Percentiles rank a stretch among this genome's conserved stretches.
phyloP scores from a whole-genome alignment of 768 basidiomycete species.

The Suillus fuscotomentosus region DNA sequence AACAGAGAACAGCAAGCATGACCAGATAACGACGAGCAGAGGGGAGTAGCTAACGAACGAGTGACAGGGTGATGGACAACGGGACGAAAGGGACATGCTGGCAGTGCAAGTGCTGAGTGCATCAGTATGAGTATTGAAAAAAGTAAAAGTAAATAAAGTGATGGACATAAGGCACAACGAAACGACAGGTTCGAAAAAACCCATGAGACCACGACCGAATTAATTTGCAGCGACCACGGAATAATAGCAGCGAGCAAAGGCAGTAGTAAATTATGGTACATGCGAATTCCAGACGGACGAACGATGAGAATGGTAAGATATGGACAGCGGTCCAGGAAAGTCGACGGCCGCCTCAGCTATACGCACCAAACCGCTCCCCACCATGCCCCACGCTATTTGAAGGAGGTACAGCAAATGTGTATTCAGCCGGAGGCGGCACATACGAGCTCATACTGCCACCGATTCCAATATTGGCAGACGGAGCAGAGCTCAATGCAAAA shows the following conservation, averaged over 20 bases:
- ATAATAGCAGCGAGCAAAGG: constrained; percentile 4
- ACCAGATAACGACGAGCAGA: constrained; percentile 2
- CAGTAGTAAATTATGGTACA: constrained; percentile 5
- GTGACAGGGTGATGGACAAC: not conserved
- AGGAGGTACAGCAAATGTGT: constrained; percentile 15
- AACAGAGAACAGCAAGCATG: not conserved
- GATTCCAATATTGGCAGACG: constrained; percentile 13
- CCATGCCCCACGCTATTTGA: constrained; percentile 11
- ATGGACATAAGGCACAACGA: not conserved
- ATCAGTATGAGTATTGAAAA: constrained; percentile 8
- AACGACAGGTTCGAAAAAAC: constrained; percentile 3
- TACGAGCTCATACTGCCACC: constrained; percentile 15
- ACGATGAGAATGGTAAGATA: not conserved
- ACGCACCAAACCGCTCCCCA: constrained; percentile 22
- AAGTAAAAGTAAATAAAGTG: not conserved
- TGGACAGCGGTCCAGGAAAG: not conserved
- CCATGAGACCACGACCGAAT: constrained; percentile 9
- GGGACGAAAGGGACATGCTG: constrained; percentile 8
- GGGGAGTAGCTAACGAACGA: not conserved
- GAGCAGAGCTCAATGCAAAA: constrained; percentile 9
- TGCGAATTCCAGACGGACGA: not conserved
- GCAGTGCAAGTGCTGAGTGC: constrained; percentile 13
- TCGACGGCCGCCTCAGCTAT: constrained; percentile 2
- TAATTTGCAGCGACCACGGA: constrained; percentile 4
- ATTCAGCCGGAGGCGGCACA: constrained; percentile 18